Conservation (phyloP, 345 rosid genomes). For the Citrus trifoliata region DNA sequence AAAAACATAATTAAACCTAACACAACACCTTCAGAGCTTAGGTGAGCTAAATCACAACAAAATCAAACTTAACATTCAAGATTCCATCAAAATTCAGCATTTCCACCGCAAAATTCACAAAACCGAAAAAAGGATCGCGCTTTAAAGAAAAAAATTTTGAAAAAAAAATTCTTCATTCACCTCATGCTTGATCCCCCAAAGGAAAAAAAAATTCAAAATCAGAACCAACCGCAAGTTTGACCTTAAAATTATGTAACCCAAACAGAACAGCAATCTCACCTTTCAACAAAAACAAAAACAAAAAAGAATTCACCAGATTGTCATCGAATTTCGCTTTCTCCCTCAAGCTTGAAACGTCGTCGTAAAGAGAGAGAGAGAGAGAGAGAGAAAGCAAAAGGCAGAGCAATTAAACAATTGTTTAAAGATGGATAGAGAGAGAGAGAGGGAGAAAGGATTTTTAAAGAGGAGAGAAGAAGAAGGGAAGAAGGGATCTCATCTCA, state of each 20-base stretch:
- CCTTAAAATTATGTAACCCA: neutral
- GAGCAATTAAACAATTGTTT: slow-evolving; percentile 13
- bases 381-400: slow-evolving; percentile 14
- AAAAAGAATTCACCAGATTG: neutral
- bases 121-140: slow-evolving; percentile 23
- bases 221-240: slow-evolving; percentile 5
- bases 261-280: slow-evolving; percentile 34
- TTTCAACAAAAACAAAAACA: neutral
- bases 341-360: neutral
- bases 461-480: slow-evolving; percentile 27
- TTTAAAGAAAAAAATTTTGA: neutral
- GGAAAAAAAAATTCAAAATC: neutral
- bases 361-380: neutral
- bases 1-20: neutral
- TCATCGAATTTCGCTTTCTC: slow-evolving; percentile 27
- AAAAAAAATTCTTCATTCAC: neutral
- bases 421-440: neutral
- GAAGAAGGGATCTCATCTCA: slow-evolving; percentile 29
- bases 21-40: slow-evolving; percentile 5
- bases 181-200: neutral
- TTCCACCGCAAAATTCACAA: slow-evolving; percentile 12
- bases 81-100: slow-evolving; percentile 11
- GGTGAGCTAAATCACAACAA: slow-evolving; percentile 25
- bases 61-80: slow-evolving; percentile 14
- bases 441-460: slow-evolving; percentile 15